Evolutionary conservation across 176 grass and related monocot genomes (phyloP), one percentile per base, ranked within the genome.

Genomic region (Themeda triandra): DNA sequence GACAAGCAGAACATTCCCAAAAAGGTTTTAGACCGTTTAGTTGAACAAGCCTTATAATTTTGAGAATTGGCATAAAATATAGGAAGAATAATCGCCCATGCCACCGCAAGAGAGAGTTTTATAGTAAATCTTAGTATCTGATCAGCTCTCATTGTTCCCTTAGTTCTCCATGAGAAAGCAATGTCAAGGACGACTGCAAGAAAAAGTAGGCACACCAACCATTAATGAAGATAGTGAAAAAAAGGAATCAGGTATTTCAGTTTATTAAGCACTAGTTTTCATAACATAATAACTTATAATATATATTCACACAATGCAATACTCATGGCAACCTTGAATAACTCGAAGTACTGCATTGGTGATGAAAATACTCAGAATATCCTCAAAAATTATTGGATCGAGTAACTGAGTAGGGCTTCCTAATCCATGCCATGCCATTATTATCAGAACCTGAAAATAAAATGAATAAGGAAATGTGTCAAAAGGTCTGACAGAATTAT

Each of bases 341-440:
- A 98, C 87, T 81, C 91, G 84, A 69, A 98, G 91, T 86, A 90
- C 68, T 77, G 95, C 87, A 87, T 93, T 98, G 68, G 95, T 98
- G 35, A 98, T 91, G 69, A 98, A 98, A 92, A 98, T 98, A 84
- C 86, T 98, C 66, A 98, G 83, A 8, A 98, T 56, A 78, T 92
- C 91, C 87, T 95, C 85, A 86, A 98, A 98, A 74, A 89, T 70
- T 77, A 71, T 58, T 86, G 92, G 91, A 86, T 98, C 91, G 76
- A 98, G 89, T 89, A 98, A 90, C 78, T 92, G 87, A 80, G 91
- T 77, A 90, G 95, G 95, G 42, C 88, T 93, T 78, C 86, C 91
- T 69, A 98, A 70, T 84, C 79, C 91, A 90, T 90, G 88, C 95
- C 95, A 98, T 80, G 95, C 95, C 87, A 98, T 93, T 80, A 98